These are phyloP conservation scores for Monarda citriodora DNA, from an alignment of 305 asterid genomes.

Conservation along the genomic window DNA sequence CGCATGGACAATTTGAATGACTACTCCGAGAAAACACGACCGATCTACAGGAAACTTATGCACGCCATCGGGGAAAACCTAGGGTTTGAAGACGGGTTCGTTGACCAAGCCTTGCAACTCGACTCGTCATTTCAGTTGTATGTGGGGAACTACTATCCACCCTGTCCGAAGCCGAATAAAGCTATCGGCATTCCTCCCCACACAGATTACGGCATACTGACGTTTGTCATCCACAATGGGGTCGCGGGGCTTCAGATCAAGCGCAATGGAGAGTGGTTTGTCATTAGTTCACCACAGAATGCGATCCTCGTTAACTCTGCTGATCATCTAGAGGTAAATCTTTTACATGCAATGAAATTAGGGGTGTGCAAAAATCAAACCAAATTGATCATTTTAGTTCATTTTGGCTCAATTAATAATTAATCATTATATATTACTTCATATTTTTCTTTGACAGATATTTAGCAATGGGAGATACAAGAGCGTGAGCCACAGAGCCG, in stretches of 20 bases:
- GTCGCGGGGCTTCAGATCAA: constrained; percentile 22
- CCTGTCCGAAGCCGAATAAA: constrained; percentile 30
- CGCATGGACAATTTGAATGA: background rate
- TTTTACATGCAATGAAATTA: no score
- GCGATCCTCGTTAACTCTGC: constrained; percentile 24
- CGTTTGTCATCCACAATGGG: constrained; percentile 31
- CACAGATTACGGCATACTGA: constrained; percentile 29
- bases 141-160: constrained; percentile 29
- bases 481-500: constrained; percentile 36
- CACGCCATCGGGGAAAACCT: constrained; percentile 3
- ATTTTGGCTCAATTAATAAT: no score
- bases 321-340: constrained; percentile 27
- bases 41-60: background rate
- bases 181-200: constrained; percentile 34
- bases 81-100: background rate
- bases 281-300: constrained; percentile 8
- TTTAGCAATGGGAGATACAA: constrained; percentile 35
- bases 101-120: constrained; percentile 17
- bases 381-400: no score
- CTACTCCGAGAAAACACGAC: background rate
- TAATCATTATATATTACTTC: no score
- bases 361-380: background rate
- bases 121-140: constrained; percentile 22
- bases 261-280: constrained; percentile 26
- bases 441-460: constrained; percentile 10